Conservation (phyloP, 2,329 filamentous ascomycete species). For the Pyrenophora graminea region DNA sequence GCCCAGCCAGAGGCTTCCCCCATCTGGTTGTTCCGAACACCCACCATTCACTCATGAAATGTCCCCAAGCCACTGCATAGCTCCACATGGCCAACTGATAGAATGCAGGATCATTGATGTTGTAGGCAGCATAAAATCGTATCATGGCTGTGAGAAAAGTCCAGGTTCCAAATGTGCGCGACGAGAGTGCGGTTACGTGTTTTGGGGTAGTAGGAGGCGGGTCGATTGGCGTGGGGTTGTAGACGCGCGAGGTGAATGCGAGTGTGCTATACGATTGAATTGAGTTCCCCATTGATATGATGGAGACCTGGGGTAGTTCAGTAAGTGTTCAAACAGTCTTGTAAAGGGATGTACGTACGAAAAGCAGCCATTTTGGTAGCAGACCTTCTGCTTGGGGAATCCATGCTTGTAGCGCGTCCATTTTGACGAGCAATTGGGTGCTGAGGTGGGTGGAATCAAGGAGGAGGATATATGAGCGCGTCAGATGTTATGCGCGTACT, state of each 20-base stretch:
- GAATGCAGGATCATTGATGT: conserved; percentile 71
- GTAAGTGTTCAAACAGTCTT: not conserved
- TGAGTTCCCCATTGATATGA: conserved; percentile 82
- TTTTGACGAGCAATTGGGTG: conserved; percentile 13
- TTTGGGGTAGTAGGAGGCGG: conserved; percentile 45
- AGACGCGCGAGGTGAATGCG: conserved; percentile 83
- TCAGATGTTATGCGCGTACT: not conserved
- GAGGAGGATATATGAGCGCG: not conserved
- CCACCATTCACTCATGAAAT: conserved; percentile 71
- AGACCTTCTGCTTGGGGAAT: conserved; percentile 56
- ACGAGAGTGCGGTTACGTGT: conserved; percentile 72
- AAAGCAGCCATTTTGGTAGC: conserved; percentile 67
- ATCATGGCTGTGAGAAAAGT: conserved; percentile 78
- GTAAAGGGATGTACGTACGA: conserved; percentile 53
- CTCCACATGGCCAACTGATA: conserved; percentile 84
- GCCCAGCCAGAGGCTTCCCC: conserved; percentile 61
- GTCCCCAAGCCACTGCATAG: conserved; percentile 71
- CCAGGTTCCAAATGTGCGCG: conserved; percentile 85
- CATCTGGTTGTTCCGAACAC: conserved; percentile 76
- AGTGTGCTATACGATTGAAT: conserved; percentile 82
- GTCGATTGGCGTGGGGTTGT: conserved; percentile 64
- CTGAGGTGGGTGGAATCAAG: not conserved
- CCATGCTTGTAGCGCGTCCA: conserved; percentile 44
- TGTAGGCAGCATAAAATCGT: conserved; percentile 81
- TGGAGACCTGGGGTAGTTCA: conserved; percentile 65